phyloP scores from a whole-genome alignment of 2,329 filamentous ascomycete species.

The Claviceps africana region DNA sequence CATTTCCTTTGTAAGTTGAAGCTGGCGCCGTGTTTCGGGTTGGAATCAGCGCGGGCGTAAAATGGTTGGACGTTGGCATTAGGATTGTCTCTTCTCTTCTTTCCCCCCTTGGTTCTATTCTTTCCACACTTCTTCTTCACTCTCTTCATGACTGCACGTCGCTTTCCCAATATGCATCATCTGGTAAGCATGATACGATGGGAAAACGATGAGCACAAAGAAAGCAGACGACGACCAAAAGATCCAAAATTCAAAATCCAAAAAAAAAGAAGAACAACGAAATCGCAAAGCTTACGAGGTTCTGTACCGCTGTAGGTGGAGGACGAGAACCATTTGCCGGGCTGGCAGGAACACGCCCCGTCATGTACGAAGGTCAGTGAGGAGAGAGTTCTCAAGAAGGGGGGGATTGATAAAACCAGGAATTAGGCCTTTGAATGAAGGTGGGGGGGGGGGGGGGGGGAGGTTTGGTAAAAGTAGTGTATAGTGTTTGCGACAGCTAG shows the following conservation, averaged over 20 bases:
- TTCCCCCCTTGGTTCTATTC: slow-evolving; percentile 3
- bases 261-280: not conserved
- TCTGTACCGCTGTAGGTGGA: not conserved
- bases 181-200: slow-evolving; percentile 3
- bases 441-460: too few species aligned
- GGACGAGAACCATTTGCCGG: not conserved
- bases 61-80: slow-evolving; percentile 9
- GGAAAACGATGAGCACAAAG: not conserved
- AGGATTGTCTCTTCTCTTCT: not conserved
- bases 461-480: not conserved
- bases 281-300: not conserved
- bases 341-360: not conserved
- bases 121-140: not conserved
- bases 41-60: slow-evolving; percentile 10
- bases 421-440: not conserved
- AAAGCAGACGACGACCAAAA: not conserved
- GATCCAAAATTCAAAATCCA: not conserved
- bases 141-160: slow-evolving; percentile 10
- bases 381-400: not conserved
- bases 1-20: slow-evolving; percentile 15
- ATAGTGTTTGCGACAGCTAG: not conserved
- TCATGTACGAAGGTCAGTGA: not conserved
- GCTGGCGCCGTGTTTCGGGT: slow-evolving; percentile 18
- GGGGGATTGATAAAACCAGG: not conserved
- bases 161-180: slow-evolving; percentile 8